Evolutionary conservation across 495 filamentous ascomycete genomes (phyloP).

Genomic region (Aspergillus olivimuriae): DNA sequence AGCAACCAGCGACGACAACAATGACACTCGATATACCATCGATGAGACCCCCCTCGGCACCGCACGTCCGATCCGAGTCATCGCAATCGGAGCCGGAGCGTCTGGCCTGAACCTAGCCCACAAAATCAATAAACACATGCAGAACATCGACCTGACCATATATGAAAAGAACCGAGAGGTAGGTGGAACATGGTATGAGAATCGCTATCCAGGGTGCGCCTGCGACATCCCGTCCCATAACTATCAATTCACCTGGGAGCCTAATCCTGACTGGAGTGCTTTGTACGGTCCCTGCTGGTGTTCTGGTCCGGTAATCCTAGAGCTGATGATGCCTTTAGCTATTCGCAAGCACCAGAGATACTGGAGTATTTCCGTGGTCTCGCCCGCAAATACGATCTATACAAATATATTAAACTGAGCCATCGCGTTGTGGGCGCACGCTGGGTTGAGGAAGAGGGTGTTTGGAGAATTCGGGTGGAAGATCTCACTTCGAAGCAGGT

Average conservation of each 20-base stretch:
- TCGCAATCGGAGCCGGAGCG: slow-evolving; percentile 37
- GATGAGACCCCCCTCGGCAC: slow-evolving; percentile 28
- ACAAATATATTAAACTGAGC: slow-evolving; percentile 29
- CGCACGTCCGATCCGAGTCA: slow-evolving; percentile 25
- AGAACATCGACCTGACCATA: slow-evolving; percentile 27
- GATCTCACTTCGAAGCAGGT: slow-evolving; percentile 17
- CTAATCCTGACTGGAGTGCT: slow-evolving; percentile 40
- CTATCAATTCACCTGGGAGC: slow-evolving; percentile 33
- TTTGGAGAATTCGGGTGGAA: slow-evolving; percentile 38
- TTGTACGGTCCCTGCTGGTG: slow-evolving; percentile 31
- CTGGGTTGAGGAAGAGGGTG: slow-evolving; percentile 31
- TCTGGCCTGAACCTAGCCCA: slow-evolving; percentile 34
- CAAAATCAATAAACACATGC: slow-evolving; percentile 26
- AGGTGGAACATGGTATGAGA: slow-evolving; percentile 54
- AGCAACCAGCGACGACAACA: neutral
- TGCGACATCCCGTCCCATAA: slow-evolving; percentile 28
- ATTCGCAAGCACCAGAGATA: slow-evolving; percentile 42
- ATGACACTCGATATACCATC: neutral
- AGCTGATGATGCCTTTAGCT: slow-evolving; percentile 39
- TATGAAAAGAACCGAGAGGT: slow-evolving; percentile 44
- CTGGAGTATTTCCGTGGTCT: slow-evolving; percentile 44
- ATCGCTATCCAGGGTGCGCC: slow-evolving; percentile 52
- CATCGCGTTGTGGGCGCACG: slow-evolving; percentile 26
- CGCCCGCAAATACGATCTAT: slow-evolving; percentile 29
- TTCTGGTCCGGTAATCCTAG: slow-evolving; percentile 36